phyloP scores from a whole-genome alignment of 208 protist genomes.

The Acanthamoeba royreba region DNA sequence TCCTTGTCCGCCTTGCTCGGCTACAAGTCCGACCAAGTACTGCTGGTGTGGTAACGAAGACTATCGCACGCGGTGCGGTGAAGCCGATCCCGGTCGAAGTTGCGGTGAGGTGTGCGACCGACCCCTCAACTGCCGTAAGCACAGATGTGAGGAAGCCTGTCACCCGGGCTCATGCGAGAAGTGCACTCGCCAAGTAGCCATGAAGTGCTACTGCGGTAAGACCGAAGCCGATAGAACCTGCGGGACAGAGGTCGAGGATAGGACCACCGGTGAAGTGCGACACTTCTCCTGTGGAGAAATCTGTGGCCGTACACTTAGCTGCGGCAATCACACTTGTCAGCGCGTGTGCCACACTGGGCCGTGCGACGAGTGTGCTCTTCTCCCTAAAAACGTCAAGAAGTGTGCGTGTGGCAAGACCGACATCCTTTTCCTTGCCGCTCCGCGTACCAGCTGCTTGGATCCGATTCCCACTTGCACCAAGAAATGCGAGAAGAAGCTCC shows the following conservation, averaged over 20 bases:
- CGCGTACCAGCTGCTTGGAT: slow-evolving; percentile 56
- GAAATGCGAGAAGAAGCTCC: slow-evolving; percentile 64
- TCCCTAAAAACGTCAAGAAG: slow-evolving; percentile 1
- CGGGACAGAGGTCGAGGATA: slow-evolving; percentile 65
- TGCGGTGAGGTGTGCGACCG: slow-evolving; percentile 61
- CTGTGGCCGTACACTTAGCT: slow-evolving; percentile 59
- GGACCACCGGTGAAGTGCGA: neutral
- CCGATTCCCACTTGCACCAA: slow-evolving; percentile 62
- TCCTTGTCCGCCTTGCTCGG: slow-evolving; percentile 62
- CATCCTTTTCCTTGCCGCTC: neutral
- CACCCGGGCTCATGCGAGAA: slow-evolving; percentile 86
- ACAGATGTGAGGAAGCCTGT: slow-evolving; percentile 80
- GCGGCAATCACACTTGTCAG: slow-evolving; percentile 65
- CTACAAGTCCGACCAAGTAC: slow-evolving; percentile 41
- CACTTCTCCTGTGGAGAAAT: slow-evolving; percentile 71
- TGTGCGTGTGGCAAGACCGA: slow-evolving; percentile 59
- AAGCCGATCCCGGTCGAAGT: slow-evolving; percentile 50
- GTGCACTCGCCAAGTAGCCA: slow-evolving; percentile 76
- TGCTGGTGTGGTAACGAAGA: slow-evolving; percentile 62
- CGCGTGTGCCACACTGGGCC: slow-evolving; percentile 67
- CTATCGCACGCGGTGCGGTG: slow-evolving; percentile 62
- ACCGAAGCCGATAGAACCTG: slow-evolving; percentile 68
- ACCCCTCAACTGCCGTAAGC: slow-evolving; percentile 64
- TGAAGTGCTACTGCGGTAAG: slow-evolving; percentile 89
- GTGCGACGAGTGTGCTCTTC: slow-evolving; percentile 60